Evolutionary conservation across 345 rosid genomes (phyloP), one percentile per base, ranked within the genome.

Genomic region (Pugionium cornutum): DNA sequence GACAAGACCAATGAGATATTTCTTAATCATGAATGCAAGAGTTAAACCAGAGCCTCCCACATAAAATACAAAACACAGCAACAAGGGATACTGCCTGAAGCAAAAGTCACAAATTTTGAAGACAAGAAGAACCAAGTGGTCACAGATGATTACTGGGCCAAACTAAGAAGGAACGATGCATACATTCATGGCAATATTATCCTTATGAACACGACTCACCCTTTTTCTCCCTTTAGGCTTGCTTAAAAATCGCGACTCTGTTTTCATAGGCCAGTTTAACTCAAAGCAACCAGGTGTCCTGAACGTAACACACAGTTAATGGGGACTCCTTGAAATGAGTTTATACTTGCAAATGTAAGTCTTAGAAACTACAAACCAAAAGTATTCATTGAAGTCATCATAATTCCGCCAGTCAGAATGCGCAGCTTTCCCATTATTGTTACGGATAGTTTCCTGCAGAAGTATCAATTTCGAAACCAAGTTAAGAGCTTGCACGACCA

Each of bases 401-500:
- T 94, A 94, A 83, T 94, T 94, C 79, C 99, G 83, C 99, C 99
- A 94, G 28, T 85, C 79, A 53, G 99, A 90, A 83, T 94, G 99
- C 25, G 97, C 81, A 76, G 99, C 97, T 80, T 83, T 94, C 68
- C 99, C 99, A 76, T 80, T 79, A 69, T 83, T 79, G 78, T 88
- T 94, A 58, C 81, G 80, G 48, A 29, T 71, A 63, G 85, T 85
- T 82, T 94, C 99, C 97, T 94, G 79, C 56, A 48, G 25, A 44
- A 68, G 47, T 46, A 56, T 43, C 41, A 67, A 72, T 54, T 59
- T 53, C 33, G 54, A 47, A 46, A 53, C 33, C 44, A 74, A 61
- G 58, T 62, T 54, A 41, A 48, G 53, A 44, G 58, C 72, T 52
- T 36, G 6, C 26, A 54, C 53, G 26, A 42, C 40, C 35, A 74